Evolutionary conservation across 2,329 filamentous ascomycete species (phyloP).

Genomic region (Neofusicoccum parvum): DNA sequence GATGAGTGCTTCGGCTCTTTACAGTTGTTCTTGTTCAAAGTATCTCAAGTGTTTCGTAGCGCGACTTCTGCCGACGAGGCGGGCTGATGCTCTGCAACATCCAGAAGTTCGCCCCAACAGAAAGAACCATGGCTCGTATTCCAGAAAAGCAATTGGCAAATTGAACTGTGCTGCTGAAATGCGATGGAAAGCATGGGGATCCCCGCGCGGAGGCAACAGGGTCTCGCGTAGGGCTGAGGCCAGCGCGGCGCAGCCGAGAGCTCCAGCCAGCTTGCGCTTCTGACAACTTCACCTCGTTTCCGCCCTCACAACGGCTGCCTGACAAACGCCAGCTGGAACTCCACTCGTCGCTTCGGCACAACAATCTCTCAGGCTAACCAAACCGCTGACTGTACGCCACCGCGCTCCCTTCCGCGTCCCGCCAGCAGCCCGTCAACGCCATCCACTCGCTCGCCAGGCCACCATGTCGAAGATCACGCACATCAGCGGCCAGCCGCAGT

Average conservation of each 20-base stretch:
- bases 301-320: constrained; percentile 2
- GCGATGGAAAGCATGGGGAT: neutral
- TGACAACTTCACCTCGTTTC: constrained; percentile 8
- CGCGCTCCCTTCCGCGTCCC: neutral
- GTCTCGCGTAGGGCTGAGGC: neutral
- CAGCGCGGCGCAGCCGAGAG: neutral
- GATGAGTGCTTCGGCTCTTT: too few species aligned
- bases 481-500: constrained; percentile 38
- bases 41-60: too few species aligned
- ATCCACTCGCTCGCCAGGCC: neutral
- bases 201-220: neutral
- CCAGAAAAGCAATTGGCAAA: too few species aligned
- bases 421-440: too few species aligned
- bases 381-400: neutral
- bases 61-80: too few species aligned
- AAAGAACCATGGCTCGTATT: too few species aligned
- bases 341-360: neutral
- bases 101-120: too few species aligned
- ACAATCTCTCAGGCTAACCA: neutral
- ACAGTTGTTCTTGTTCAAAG: too few species aligned
- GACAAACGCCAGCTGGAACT: neutral
- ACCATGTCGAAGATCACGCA: constrained; percentile 35
- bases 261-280: constrained; percentile 14
- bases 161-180: neutral
- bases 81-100: too few species aligned